phyloP scores from a whole-genome alignment of 2,329 filamentous ascomycete genomes.

The Fusarium nematophilum region DNA sequence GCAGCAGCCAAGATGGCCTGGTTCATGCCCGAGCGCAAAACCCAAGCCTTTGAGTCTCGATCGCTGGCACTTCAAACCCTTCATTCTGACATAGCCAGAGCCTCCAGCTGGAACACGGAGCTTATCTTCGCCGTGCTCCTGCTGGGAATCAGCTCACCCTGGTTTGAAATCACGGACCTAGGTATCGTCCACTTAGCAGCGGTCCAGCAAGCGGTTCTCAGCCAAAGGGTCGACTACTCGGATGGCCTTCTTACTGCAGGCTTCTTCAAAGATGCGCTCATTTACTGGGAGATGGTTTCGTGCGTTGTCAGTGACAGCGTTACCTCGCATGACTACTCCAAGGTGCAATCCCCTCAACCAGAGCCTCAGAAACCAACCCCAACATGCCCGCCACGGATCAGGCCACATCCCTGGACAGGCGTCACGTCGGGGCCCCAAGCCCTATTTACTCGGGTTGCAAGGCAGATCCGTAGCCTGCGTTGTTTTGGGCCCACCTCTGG shows the following conservation, averaged over 20 bases:
- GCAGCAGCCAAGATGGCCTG: neutral
- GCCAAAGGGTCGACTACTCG: neutral
- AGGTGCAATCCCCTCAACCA: neutral
- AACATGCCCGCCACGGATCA: neutral
- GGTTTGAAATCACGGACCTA: neutral
- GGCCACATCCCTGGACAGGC: slow-evolving; percentile 1
- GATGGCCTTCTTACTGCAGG: neutral
- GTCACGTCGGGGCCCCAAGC: neutral
- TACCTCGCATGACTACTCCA: neutral
- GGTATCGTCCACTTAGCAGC: neutral
- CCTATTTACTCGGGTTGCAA: neutral
- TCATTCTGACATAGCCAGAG: neutral
- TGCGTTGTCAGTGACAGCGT: neutral
- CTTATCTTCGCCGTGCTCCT: neutral
- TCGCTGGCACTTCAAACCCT: neutral
- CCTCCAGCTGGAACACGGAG: neutral
- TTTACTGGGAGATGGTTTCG: slow-evolving; percentile 6
- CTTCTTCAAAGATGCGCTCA: slow-evolving; percentile 6
- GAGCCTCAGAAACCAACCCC: neutral
- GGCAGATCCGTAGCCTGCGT: neutral
- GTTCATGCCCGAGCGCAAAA: neutral
- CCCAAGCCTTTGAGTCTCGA: neutral
- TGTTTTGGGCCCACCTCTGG: too few species aligned
- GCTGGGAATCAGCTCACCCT: neutral
- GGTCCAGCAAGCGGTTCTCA: slow-evolving; percentile 1